Base-by-base conservation (phyloP, 2,329 filamentous ascomycete genomes). In the Colletotrichum caudatum region DNA sequence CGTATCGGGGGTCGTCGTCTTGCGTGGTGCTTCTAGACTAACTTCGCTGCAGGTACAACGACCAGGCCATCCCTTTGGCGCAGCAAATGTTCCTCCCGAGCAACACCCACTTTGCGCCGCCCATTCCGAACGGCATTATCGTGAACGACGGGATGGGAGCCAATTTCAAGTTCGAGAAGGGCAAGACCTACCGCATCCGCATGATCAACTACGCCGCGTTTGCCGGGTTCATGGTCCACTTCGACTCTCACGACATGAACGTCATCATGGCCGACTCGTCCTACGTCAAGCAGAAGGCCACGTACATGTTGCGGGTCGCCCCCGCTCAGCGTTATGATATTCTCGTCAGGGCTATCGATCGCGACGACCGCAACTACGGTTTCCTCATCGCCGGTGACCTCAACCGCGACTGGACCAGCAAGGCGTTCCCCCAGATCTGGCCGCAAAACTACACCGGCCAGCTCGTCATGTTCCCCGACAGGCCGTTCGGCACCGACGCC, bases 261-360 rank as follows among this genome's bases (percentile, higher is more conserved):
- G 77, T 86, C 26, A 85, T 87, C 72, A 81, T 82, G 80, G 81
- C 78, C 41, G 85, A 87, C 60, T 80, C 76, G 16, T 79, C 82
- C 3, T 84, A 84, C 70, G 76, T 85, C 53, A 75, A 81, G 63
- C 76, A 80, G 64, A 66, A 79, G 26, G 68, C 76, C 39, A 79
- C 81, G 0, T 77, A 82, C 64, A 81, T 82, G 74, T 73, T 86
- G 26, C 83, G 82, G 12, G 69, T 86, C 18, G 75, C 82, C 5
- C 78, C 84, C 6, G 83, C 82, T 1, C 84, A 86, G 77, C 81
- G 85, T 20, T 85, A 84, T 71, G 84, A 86, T 71, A 78, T 86
- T n/a, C 79, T 86, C 20, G 69, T 85, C 66, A 81, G 80, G 57
- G 82, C 82, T 29, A 80, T 81, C 20, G 77, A 82, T 60, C 76